Percentiles rank a stretch among this genome's conserved stretches.
Conservation (phyloP, 208 protist species). For the Crithidia fasciculata region DNA sequence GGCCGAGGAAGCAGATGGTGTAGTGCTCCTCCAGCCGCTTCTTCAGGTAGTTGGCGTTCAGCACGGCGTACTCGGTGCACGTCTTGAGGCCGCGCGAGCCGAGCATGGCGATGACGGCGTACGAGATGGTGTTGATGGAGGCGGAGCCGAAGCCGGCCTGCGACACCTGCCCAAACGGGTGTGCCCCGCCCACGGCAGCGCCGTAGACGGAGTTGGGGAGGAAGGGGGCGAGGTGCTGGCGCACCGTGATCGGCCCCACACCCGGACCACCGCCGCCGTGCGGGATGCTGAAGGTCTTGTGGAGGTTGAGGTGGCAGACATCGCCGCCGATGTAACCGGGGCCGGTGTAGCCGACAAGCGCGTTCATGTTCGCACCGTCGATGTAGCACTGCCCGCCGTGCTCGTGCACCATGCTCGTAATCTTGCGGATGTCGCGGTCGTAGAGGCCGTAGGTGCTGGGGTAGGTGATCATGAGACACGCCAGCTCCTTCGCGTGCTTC, state of each 20-base stretch:
- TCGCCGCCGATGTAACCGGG: slow-evolving; percentile 98
- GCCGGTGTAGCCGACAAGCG: slow-evolving; percentile 93
- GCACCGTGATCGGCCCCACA: slow-evolving; percentile 97
- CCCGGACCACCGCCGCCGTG: slow-evolving; percentile 98
- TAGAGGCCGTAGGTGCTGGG: slow-evolving; percentile 98
- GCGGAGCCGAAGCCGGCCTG: slow-evolving; percentile 94
- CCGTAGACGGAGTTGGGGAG: slow-evolving; percentile 87
- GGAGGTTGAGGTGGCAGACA: slow-evolving; percentile 98
- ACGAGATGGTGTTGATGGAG: slow-evolving; percentile 96
- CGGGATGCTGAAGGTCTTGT: slow-evolving; percentile 99
- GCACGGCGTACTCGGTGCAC: slow-evolving; percentile 95
- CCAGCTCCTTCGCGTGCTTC: slow-evolving; percentile 92
- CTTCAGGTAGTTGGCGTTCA: slow-evolving; percentile 99
- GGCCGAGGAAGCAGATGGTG: slow-evolving; percentile 92
- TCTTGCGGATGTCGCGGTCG: slow-evolving; percentile 93
- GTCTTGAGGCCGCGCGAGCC: slow-evolving; percentile 90
- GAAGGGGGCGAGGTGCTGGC: slow-evolving; percentile 92
- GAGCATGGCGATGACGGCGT: slow-evolving; percentile 96
- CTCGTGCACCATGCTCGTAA: slow-evolving; percentile 89
- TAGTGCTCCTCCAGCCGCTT: slow-evolving; percentile 94
- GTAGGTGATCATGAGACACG: slow-evolving; percentile 98
- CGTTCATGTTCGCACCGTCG: slow-evolving; percentile 99
- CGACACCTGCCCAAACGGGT: slow-evolving; percentile 91
- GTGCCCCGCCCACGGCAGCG: slow-evolving; percentile 56
- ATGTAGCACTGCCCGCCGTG: slow-evolving; percentile 97